Evolutionary conservation across 805 yeast species (phyloP).

Genomic region (Debaryomyces castellii): DNA sequence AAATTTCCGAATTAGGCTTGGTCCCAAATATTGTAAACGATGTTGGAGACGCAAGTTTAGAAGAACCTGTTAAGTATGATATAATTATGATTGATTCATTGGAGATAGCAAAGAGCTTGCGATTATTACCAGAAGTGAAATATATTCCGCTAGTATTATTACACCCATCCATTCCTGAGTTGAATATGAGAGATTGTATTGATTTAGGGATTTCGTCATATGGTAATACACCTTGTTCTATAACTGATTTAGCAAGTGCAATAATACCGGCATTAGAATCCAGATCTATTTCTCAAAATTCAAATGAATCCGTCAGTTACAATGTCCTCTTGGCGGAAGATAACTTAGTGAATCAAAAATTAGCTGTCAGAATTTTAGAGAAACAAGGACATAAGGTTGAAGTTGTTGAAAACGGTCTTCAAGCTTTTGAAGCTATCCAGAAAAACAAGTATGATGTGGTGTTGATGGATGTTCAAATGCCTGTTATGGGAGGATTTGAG

Average conservation of each 20-base stretch:
- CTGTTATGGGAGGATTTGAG: slow-evolving; percentile 93
- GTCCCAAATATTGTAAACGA: slow-evolving; percentile 59
- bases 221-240: slow-evolving; percentile 85
- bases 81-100: slow-evolving; percentile 81
- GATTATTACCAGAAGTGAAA: slow-evolving; percentile 73
- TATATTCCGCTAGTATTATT: slow-evolving; percentile 81
- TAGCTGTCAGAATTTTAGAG: slow-evolving; percentile 81
- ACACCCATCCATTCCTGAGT: slow-evolving; percentile 71
- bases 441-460: slow-evolving; percentile 73
- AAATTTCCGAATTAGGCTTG: slow-evolving; percentile 55
- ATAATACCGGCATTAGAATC: slow-evolving; percentile 84
- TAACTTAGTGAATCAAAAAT: slow-evolving; percentile 81
- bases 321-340: slow-evolving; percentile 82
- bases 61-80: slow-evolving; percentile 64
- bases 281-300: slow-evolving; percentile 73
- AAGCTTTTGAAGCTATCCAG: slow-evolving; percentile 76
- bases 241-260: slow-evolving; percentile 78
- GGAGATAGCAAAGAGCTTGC: slow-evolving; percentile 67
- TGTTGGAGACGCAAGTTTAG: slow-evolving; percentile 56
- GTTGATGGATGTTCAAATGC: slow-evolving; percentile 94
- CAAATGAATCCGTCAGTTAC: slow-evolving; percentile 75
- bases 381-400: slow-evolving; percentile 82
- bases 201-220: slow-evolving; percentile 86
- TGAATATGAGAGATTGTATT: slow-evolving; percentile 77
- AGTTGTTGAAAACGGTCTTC: slow-evolving; percentile 84